Percentiles rank a stretch among this genome's conserved stretches.
These are phyloP conservation scores for Hysterium pulicare DNA, from an alignment of 2,329 filamentous ascomycete genomes.

Conservation along the genomic window DNA sequence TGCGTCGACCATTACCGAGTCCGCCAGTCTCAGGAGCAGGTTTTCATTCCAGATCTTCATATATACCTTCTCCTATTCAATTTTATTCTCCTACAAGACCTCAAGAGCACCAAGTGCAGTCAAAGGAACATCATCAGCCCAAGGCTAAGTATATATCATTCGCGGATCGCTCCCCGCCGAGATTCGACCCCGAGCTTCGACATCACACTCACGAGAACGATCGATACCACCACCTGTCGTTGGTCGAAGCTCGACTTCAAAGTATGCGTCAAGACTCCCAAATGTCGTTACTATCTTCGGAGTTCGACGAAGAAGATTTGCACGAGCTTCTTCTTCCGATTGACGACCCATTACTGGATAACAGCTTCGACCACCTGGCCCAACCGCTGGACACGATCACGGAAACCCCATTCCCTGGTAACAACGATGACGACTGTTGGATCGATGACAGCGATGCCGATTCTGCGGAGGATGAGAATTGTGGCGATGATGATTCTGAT, in stretches of 20 bases:
- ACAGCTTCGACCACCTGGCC: constrained; percentile 5
- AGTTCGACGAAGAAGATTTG: constrained; percentile 34
- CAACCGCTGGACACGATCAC: constrained; percentile 7
- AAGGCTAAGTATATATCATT: constrained; percentile 47
- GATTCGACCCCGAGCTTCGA: constrained; percentile 1
- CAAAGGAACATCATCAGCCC: constrained; percentile 50
- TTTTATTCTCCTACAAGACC: constrained; percentile 26
- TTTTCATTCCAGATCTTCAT: constrained; percentile 26
- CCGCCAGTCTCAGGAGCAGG: constrained; percentile 26
- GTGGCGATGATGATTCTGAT: constrained; percentile 58
- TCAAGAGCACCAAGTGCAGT: constrained; percentile 23
- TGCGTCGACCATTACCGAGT: constrained; percentile 19
- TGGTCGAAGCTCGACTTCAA: constrained; percentile 21
- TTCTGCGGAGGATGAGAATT: constrained; percentile 33
- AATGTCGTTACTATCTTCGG: constrained; percentile 24
- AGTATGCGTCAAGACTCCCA: constrained; percentile 27
- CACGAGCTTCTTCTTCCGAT: constrained; percentile 41
- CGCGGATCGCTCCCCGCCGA: constrained; percentile 8
- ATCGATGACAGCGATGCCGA: constrained; percentile 38
- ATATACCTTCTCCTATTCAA: constrained; percentile 31
- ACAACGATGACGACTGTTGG: constrained; percentile 19
- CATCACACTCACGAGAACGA: constrained; percentile 12
- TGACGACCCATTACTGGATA: constrained; percentile 38
- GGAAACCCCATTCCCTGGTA: constrained; percentile 7
- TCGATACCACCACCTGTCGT: constrained; percentile 16